These are phyloP conservation scores for Talaromyces stipitatus DNA, from an alignment of 495 filamentous ascomycete genomes.

Conservation along the genomic window DNA sequence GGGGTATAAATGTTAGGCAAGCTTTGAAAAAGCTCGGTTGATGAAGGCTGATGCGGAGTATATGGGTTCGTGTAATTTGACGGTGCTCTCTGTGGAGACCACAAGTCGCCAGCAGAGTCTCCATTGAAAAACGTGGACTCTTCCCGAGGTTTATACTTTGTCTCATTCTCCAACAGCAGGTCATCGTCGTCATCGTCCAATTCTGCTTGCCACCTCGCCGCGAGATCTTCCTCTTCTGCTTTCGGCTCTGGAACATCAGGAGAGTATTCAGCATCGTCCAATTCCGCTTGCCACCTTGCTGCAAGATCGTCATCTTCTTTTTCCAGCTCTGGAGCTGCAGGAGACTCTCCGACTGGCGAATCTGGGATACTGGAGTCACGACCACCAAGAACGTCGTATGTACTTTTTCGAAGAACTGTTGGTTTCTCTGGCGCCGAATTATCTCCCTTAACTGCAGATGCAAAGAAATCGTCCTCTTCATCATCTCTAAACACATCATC, in stretches of 20 bases:
- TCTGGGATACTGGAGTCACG: constrained; percentile 16
- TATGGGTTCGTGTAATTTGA: constrained; percentile 19
- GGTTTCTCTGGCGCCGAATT: constrained; percentile 4
- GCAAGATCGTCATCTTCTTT: constrained; percentile 17
- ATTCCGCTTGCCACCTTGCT: constrained; percentile 20
- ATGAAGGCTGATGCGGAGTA: constrained; percentile 38
- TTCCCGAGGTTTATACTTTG: not conserved
- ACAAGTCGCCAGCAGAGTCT: not conserved
- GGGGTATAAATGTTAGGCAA: constrained; percentile 14
- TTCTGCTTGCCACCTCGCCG: constrained; percentile 76
- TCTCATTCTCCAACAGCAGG: constrained; percentile 58
- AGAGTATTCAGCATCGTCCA: constrained; percentile 7
- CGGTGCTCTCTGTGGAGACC: not conserved
- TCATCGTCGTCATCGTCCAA: constrained; percentile 77
- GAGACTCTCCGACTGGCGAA: constrained; percentile 18
- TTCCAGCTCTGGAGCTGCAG: not conserved
- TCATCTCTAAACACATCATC: constrained; percentile 30
- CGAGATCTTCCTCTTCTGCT: constrained; percentile 52
- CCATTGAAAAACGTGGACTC: not conserved
- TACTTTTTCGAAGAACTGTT: constrained; percentile 34
- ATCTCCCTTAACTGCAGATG: constrained; percentile 9
- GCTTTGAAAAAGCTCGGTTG: constrained; percentile 28
- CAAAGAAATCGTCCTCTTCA: constrained; percentile 35
- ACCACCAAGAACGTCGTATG: constrained; percentile 31
- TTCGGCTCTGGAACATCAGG: constrained; percentile 14